Conservation (phyloP, 2,329 filamentous ascomycete genomes). For the Amphichorda felina region DNA sequence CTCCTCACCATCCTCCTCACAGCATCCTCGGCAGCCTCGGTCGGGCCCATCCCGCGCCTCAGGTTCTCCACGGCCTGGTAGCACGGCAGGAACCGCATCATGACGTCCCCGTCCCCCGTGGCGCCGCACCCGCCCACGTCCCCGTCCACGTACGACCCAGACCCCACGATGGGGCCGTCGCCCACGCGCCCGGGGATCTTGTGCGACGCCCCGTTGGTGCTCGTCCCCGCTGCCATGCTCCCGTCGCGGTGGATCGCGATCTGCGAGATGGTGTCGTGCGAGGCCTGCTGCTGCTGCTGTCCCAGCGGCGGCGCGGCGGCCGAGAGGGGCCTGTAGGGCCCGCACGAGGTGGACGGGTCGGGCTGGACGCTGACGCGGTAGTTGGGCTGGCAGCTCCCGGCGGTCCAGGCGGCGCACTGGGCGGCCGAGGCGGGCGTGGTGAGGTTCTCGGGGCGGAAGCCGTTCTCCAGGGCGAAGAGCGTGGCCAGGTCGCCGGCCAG, state of each 20-base stretch:
- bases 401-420: conserved; percentile 30
- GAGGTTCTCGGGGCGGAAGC: conserved; percentile 32
- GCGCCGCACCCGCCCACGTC: conserved; percentile 43
- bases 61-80: conserved; percentile 45
- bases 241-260: conserved; percentile 30
- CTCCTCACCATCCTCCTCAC: conserved; percentile 34
- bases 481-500: conserved; percentile 41
- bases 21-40: conserved; percentile 35
- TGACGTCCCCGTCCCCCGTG: conserved; percentile 44
- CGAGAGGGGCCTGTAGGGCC: conserved; percentile 29
- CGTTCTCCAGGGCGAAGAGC: conserved; percentile 37
- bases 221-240: conserved; percentile 40
- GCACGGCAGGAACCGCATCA: conserved; percentile 45
- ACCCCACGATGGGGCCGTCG: conserved; percentile 41
- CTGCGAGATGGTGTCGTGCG: conserved; percentile 43
- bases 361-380: conserved; percentile 34
- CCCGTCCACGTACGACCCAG: conserved; percentile 41
- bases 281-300: conserved; percentile 11
- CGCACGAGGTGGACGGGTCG: conserved; percentile 27
- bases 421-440: conserved; percentile 25
- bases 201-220: conserved; percentile 41
- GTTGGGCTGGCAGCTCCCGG: conserved; percentile 33
- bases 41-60: conserved; percentile 33
- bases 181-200: conserved; percentile 44
- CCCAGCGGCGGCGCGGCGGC: background rate